These are phyloP conservation scores for Pelagophyceae sp. DNA, from an alignment of 352 stramenopile genomes.

Conservation along the genomic window DNA sequence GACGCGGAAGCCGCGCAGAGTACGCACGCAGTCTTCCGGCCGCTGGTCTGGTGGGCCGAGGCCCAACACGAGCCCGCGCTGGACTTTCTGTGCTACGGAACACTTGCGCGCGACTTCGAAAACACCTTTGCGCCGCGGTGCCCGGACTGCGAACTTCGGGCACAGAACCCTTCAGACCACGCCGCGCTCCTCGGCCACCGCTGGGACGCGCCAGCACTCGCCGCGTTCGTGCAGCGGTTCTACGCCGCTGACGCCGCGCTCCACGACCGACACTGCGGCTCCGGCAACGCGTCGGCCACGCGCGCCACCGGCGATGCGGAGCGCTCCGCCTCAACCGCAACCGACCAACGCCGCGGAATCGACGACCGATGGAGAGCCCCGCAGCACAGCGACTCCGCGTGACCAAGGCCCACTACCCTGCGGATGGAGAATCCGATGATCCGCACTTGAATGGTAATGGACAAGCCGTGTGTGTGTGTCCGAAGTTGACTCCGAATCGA, in stretches of 20 bases:
- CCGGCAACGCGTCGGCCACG: too few relatives aligned
- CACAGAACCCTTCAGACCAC: slow-evolving; percentile 3
- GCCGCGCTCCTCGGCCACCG: not conserved
- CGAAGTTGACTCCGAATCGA: too few relatives aligned
- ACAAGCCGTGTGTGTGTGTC: too few relatives aligned
- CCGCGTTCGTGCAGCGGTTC: not conserved
- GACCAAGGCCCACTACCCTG: too few relatives aligned
- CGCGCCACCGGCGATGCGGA: too few relatives aligned
- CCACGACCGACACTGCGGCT: too few relatives aligned
- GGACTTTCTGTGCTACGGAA: not conserved
- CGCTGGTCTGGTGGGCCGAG: slow-evolving; percentile 6
- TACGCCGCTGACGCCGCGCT: slow-evolving; percentile 6
- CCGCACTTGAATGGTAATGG: too few relatives aligned
- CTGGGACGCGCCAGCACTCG: not conserved
- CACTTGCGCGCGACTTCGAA: not conserved
- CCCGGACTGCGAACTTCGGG: not conserved
- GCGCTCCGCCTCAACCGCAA: too few relatives aligned
- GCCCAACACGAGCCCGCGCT: not conserved
- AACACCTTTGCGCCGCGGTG: not conserved
- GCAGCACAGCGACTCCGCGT: too few relatives aligned
- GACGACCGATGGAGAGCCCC: too few relatives aligned
- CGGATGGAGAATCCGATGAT: too few relatives aligned
- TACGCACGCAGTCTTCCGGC: slow-evolving; percentile 13
- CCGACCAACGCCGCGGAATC: too few relatives aligned
- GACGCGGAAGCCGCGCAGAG: not conserved